Evolutionary conservation across 2,329 filamentous ascomycete species (phyloP), one percentile per base, ranked within the genome.

Genomic region (Phyllosticta citrichinensis): DNA sequence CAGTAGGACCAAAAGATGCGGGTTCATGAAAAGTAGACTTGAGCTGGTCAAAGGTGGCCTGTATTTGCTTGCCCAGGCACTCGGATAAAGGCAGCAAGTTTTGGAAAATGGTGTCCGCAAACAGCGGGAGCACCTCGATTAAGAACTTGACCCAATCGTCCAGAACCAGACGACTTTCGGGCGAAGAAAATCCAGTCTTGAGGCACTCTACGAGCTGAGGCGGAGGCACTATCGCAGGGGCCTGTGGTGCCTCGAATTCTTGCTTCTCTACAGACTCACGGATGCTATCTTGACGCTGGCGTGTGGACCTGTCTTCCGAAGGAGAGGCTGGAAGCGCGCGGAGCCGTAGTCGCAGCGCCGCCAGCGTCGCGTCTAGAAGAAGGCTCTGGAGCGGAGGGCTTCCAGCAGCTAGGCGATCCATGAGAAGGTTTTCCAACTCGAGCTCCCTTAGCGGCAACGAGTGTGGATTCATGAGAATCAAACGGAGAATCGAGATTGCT

Each of bases 141-240:
- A 99, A 79, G 66, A 99, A 92, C 30, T 83, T 81, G 10, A 97
- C 86, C 95, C 95, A 99, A 70, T 89, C 92, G 67, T 97, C 92
- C 40, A 99, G 78, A 5, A 95, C 87, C 9, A 85, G 80, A 5
- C 90, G 85, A 66, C 89, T 92, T 58, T 80, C 85, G 2, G 81
- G 71, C 3, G 91, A 89, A 60, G 88, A 85, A 56, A 99, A 86
- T 0, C 91, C 94, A 54, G 86, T 84, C 63, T 91, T 86, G 12
- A 99, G 80, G 69, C 90, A 96, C 64, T 89, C 87, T n/a, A 94
- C 81, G n/a, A 99, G 75, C 17, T 84, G 76, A 2, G 88, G 85
- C 20, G 89, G 88, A 3, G 86, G 82, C 71, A 74, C 55, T 9
- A 73, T 64, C 20, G 74, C 72, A 55, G 75, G 65, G 11, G 70